A percentile compares a stretch with the other conserved stretches of the same genome.
Evolutionary conservation across 192 early-diverging fungal genomes (phyloP).

Genomic region (Coemansia sp.): DNA sequence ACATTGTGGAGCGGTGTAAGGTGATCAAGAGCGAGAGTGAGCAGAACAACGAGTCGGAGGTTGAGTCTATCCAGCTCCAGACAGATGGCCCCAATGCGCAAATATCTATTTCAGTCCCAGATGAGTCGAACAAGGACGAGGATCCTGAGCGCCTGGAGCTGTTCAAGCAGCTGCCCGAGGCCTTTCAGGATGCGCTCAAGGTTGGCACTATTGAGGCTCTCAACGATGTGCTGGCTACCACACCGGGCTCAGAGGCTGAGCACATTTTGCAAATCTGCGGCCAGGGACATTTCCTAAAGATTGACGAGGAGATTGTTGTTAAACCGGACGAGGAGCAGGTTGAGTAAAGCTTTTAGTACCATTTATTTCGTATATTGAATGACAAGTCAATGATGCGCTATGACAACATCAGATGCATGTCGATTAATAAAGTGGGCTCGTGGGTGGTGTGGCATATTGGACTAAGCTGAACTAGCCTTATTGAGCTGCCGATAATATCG

Average conservation of each 20-base stretch:
- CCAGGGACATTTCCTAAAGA: slow-evolving; percentile 65
- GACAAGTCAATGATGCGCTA: not conserved
- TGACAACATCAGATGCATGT: not conserved
- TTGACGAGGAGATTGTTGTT: slow-evolving; percentile 47
- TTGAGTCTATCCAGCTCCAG: slow-evolving; percentile 72
- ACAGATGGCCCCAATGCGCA: slow-evolving; percentile 67
- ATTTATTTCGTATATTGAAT: not conserved
- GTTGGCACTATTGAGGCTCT: slow-evolving; percentile 77
- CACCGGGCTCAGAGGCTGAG: slow-evolving; percentile 71
- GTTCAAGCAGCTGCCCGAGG: slow-evolving; percentile 65
- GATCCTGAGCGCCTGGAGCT: slow-evolving; percentile 62
- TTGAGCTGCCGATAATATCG: not conserved
- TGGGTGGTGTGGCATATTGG: not conserved
- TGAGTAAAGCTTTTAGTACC: not conserved
- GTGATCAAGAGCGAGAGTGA: slow-evolving; percentile 60
- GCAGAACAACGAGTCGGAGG: slow-evolving; percentile 40
- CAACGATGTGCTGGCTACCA: slow-evolving; percentile 72
- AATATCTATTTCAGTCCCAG: slow-evolving; percentile 66
- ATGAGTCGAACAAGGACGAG: slow-evolving; percentile 53
- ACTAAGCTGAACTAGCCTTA: not conserved
- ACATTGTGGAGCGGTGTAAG: slow-evolving; percentile 73
- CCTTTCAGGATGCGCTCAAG: slow-evolving; percentile 74
- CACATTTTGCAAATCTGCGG: slow-evolving; percentile 69
- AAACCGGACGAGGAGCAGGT: slow-evolving; percentile 36
- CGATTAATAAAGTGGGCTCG: not conserved